A percentile compares a stretch with the other conserved stretches of the same genome.
Conservation (phyloP, 345 rosid genomes). For the Eucalyptus cloeziana region DNA sequence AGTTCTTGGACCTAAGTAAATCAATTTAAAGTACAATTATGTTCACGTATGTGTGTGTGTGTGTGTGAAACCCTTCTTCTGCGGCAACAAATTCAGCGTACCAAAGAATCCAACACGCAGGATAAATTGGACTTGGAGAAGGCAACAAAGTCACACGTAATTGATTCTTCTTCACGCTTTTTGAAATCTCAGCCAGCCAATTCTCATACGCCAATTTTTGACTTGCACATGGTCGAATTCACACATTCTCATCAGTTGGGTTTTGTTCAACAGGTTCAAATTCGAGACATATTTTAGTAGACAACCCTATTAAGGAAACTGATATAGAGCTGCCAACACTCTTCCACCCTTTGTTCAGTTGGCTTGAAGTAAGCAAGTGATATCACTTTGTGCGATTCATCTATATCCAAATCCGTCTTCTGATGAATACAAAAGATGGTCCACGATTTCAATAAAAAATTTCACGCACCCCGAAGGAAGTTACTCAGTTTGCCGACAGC, state of each 20-base stretch:
- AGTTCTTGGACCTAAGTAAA: too few relatives aligned
- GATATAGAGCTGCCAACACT: not conserved
- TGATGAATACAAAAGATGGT: not conserved
- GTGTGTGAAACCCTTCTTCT: not conserved
- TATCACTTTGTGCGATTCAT: not conserved
- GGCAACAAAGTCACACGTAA: not conserved
- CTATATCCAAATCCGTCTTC: not conserved
- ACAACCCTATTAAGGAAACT: not conserved
- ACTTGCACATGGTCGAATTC: not conserved
- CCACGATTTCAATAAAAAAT: too few relatives aligned
- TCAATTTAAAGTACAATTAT: too few relatives aligned
- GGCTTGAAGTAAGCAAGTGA: not conserved
- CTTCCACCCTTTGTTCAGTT: not conserved
- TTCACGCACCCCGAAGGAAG: too few relatives aligned
- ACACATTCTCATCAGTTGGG: not conserved
- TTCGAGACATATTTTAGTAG: not conserved
- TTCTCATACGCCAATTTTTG: not conserved
- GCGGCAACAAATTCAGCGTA: not conserved
- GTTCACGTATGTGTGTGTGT: too few relatives aligned
- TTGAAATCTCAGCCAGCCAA: not conserved
- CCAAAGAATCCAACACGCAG: not conserved
- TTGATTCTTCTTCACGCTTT: not conserved
- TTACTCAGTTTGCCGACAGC: too few relatives aligned
- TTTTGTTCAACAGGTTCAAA: not conserved
- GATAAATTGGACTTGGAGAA: not conserved